Evolutionary conservation across 352 stramenopile genomes (phyloP).

Genomic region (Phytophthora aleatoria): DNA sequence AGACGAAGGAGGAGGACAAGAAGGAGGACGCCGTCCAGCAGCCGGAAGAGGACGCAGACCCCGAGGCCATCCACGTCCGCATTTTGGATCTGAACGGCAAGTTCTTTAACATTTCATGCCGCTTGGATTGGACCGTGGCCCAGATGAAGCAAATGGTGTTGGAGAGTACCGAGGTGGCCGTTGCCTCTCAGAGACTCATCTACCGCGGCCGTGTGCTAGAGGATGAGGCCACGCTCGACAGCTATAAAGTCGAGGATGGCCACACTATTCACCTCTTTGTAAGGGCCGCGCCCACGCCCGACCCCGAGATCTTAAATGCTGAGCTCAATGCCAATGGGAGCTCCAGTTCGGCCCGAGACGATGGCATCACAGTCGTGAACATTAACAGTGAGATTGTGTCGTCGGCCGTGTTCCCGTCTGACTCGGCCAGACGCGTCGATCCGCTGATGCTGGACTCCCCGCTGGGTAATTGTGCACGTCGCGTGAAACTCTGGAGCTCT

Average conservation of each 20-base stretch:
- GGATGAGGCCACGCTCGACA: constrained; percentile 68
- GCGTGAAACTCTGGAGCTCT: constrained; percentile 89
- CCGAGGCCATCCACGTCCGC: constrained; percentile 60
- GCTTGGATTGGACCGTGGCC: constrained; percentile 66
- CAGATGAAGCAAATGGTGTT: constrained; percentile 75
- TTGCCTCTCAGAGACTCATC: constrained; percentile 88
- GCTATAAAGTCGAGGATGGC: constrained; percentile 91
- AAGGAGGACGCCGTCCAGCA: constrained; percentile 14
- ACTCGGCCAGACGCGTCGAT: constrained; percentile 81
- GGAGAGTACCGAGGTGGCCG: constrained; percentile 71
- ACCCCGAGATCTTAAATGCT: constrained; percentile 57
- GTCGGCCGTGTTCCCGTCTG: constrained; percentile 84
- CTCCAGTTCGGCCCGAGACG: constrained; percentile 35
- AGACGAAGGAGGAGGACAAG: constrained; percentile 16
- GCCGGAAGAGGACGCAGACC: constrained; percentile 21
- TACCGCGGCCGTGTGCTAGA: constrained; percentile 91
- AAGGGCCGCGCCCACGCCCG: constrained; percentile 58
- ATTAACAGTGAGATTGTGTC: constrained; percentile 84
- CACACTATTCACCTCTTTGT: constrained; percentile 93
- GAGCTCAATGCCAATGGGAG: constrained; percentile 41
- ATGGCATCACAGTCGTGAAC: constrained; percentile 72
- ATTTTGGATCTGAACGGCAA: constrained; percentile 89
- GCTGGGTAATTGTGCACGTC: constrained; percentile 78
- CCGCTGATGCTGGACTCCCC: constrained; percentile 86
- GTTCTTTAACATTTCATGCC: constrained; percentile 77